Base-by-base conservation (phyloP, 2,329 filamentous ascomycete genomes). In the Cladophialophora immunda region DNA sequence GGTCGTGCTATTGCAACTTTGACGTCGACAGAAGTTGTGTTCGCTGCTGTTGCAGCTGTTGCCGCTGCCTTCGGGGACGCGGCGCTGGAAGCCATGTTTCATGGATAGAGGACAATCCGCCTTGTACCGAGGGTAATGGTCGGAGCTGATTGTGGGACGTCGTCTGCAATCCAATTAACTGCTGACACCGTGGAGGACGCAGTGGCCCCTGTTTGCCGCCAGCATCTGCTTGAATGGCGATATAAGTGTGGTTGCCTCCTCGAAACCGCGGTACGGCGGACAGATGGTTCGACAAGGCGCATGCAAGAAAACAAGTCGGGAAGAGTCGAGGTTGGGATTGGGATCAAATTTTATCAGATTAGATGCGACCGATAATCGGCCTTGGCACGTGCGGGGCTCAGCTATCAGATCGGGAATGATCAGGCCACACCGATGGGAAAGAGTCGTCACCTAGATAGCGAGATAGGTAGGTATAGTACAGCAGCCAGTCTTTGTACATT, bases 331-430 rank as follows among this genome's bases (percentile, higher is more conserved):
- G 53, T 58, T 45, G 52, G 54, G 66, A 70, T 60, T 64, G 60
- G 67, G 65, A 64, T 61, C 60, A 68, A 68, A 52, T 67, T 63
- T 68, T 38, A 72, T 75, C 72, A 72, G 74, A 76, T 76, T 75
- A 76, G 74, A 76, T 76, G 36, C 13, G 32, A 50, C 64, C 61
- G 68, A 67, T 64, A 58, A 63, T 62, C 58, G 62, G 65, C 34
- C 67, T 67, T 67, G 64, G 65, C 63, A 57, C 41, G 57, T 47
- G 68, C 58, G 68, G 34, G 19, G 38, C 61, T 27, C 25, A 9
- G 30, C 36, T 29, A 38, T 34, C 58, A 52, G 29, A 8, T 52
- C 45, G 13, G n/a, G 38, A 25, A 13, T 25, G 3, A 36, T 41
- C 58, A 61, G 11, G 17, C 30, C 45, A 53, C 47, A 25, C 15